A percentile compares a stretch with the other conserved stretches of the same genome.
These are phyloP conservation scores for Solanum bukasovii DNA, from an alignment of 257 asterid species.

Conservation along the genomic window DNA sequence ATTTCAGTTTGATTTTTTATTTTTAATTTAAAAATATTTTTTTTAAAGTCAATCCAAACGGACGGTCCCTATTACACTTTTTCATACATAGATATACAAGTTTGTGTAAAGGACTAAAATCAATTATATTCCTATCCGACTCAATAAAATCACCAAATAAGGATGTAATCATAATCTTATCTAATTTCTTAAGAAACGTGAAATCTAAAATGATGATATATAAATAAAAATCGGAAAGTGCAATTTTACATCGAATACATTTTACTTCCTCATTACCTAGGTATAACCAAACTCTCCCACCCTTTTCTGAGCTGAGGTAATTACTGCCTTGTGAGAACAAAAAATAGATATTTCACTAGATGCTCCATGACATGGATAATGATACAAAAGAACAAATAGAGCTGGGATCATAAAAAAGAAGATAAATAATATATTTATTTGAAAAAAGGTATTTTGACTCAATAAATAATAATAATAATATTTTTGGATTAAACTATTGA, in stretches of 20 bases:
- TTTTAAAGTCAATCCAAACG: too few relatives aligned
- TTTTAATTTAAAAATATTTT: too few relatives aligned
- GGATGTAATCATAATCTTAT: too few relatives aligned
- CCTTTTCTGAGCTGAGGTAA: background rate
- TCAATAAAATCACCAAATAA: background rate
- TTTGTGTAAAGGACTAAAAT: background rate
- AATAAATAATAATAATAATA: too few relatives aligned
- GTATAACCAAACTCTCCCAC: too few relatives aligned
- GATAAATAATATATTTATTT: background rate
- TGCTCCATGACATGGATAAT: background rate
- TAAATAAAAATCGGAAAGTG: too few relatives aligned
- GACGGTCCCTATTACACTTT: rapidly evolving
- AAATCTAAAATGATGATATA: too few relatives aligned
- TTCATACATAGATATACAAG: background rate
- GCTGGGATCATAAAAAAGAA: background rate
- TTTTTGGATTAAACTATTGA: background rate
- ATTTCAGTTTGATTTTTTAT: too few relatives aligned
- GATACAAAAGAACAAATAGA: background rate
- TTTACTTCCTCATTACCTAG: background rate
- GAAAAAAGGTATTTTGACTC: background rate
- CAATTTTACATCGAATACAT: background rate
- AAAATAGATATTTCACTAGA: background rate
- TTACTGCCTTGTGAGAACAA: background rate
- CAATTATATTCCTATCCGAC: background rate
- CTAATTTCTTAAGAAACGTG: too few relatives aligned